Conservation (phyloP, 768 basidiomycete species). For the Sporobolomyces roseus region DNA sequence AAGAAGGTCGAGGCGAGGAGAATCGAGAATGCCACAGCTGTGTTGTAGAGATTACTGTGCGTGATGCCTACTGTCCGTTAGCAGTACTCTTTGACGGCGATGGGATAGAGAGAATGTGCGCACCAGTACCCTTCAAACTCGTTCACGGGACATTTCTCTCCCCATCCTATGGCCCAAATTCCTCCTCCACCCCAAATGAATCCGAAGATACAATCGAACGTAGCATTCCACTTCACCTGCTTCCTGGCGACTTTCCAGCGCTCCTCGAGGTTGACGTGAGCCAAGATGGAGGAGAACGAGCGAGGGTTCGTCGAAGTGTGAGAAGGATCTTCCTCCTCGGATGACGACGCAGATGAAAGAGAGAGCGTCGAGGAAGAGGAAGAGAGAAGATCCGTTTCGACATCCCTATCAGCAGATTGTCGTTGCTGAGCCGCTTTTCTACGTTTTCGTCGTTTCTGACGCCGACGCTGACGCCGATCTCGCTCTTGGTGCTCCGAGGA, state of each 20-base stretch:
- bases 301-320: not conserved
- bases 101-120: not conserved
- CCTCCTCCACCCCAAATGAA: not conserved
- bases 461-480: not conserved
- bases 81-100: not conserved
- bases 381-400: conserved; percentile 5
- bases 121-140: conserved; percentile 2
- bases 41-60: conserved; percentile 9
- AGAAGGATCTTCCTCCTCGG: not conserved
- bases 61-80: not conserved
- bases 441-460: not conserved
- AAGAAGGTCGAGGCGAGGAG: not conserved
- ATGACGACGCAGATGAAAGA: not conserved
- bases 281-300: conserved; percentile 11
- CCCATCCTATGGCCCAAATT: conserved; percentile 3
- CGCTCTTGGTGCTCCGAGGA: not conserved
- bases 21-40: not conserved
- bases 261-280: conserved; percentile 7
- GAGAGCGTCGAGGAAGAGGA: not conserved
- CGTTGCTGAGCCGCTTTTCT: not conserved
- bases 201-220: not conserved
- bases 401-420: not conserved
- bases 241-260: not conserved
- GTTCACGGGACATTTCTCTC: not conserved
- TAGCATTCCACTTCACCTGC: not conserved